Evolutionary conservation across 768 basidiomycete species (phyloP), one percentile per base, ranked within the genome.

Genomic region (Hemileccinum impolitum): DNA sequence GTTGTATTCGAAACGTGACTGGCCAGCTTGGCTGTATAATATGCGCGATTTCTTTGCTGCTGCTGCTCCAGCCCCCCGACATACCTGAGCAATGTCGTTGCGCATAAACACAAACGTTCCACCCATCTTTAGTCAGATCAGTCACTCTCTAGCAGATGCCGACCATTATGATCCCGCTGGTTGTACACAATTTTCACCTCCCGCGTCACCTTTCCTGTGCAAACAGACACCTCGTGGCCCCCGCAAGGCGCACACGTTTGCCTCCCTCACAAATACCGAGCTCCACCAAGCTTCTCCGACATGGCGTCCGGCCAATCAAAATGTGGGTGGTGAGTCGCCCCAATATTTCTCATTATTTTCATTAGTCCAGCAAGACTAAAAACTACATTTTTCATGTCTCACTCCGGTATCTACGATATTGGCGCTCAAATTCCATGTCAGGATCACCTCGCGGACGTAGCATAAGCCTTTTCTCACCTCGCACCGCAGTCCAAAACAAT

Each of bases 171-270:
- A 21, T 47, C 53, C 55, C 41, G 47, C 50, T 50, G 42, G 46
- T 32, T 54, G 46, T 54, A 47, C 40, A 28, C 37, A 34, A 18
- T 50, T 41, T 50, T 56, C 57, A n/a, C 56, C 59, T 53, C 46
- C 55, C 50, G 42, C 47, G 44, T 51, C 61, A 51, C 53, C 61
- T 54, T 47, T 58, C 39, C 54, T 47, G 46, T 43, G 43, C 52
- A 66, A 60, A 50, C 56, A 45, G 39, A 45, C 48, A 19, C 66
- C 66, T 62, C 61, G 57, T 60, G 61, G 58, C 32, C 44, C 48
- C 48, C 55, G 65, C 63, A 63, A 67, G 67, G 66, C 50, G 1
- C 45, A 67, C 63, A 69, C 63, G 59, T 61, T 65, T 59, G 48
- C 54, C 6, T 43, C 52, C 50, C 56, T 68, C 56, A 67, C 67